These are phyloP conservation scores for Poronia punctata DNA, from an alignment of 495 filamentous ascomycete genomes.

Conservation along the genomic window DNA sequence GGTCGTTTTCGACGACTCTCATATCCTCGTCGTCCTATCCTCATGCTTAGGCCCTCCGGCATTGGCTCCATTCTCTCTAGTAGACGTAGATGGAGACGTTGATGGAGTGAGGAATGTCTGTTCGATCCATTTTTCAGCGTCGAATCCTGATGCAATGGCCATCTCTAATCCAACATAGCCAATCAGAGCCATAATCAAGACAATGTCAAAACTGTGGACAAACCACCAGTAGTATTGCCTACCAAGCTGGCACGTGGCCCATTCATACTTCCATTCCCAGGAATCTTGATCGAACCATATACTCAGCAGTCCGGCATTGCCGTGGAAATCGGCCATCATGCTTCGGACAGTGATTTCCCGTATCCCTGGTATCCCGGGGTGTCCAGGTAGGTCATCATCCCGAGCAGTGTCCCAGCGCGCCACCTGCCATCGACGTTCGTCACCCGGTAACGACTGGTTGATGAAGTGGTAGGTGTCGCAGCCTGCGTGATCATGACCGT, in stretches of 20 bases:
- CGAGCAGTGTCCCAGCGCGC: slow-evolving; percentile 33
- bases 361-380: slow-evolving; percentile 46
- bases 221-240: slow-evolving; percentile 93
- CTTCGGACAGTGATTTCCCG: slow-evolving; percentile 90
- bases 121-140: slow-evolving; percentile 11
- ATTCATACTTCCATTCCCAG: slow-evolving; percentile 76
- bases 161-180: slow-evolving; percentile 20
- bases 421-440: slow-evolving; percentile 41
- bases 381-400: slow-evolving; percentile 23
- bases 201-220: slow-evolving; percentile 65
- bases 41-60: slow-evolving; percentile 12
- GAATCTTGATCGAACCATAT: slow-evolving; percentile 73
- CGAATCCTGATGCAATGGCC: slow-evolving; percentile 16
- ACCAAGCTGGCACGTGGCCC: slow-evolving; percentile 67
- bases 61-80: slow-evolving; percentile 3
- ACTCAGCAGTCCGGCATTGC: slow-evolving; percentile 80
- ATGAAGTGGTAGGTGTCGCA: slow-evolving; percentile 83
- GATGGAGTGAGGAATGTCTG: background rate
- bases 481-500: slow-evolving; percentile 90
- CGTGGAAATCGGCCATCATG: slow-evolving; percentile 95
- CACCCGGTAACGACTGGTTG: slow-evolving; percentile 35
- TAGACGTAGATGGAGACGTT: no score
- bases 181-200: slow-evolving; percentile 37
- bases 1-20: no score
- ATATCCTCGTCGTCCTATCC: no score